A percentile compares a stretch with the other conserved stretches of the same genome.
phyloP scores from a whole-genome alignment of 345 rosid species.

The Sisymbrium altissimum region DNA sequence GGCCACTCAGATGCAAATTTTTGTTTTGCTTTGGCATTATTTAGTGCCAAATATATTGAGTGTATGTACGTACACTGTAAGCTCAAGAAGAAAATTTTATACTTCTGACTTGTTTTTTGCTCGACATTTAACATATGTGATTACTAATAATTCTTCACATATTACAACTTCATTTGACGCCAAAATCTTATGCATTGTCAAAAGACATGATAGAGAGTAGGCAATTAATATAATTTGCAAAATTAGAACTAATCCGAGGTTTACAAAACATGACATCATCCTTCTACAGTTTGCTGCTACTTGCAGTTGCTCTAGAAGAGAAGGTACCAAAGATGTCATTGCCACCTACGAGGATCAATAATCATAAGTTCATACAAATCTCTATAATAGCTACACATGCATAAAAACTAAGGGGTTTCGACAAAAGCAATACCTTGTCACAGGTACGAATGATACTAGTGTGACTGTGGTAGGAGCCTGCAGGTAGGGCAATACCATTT shows the following conservation, averaged over 20 bases:
- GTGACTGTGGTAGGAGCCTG: conserved; percentile 51
- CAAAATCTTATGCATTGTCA: not conserved
- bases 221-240: not conserved
- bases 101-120: not conserved
- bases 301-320: not conserved
- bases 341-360: conserved; percentile 3
- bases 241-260: not conserved
- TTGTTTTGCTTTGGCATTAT: not conserved
- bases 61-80: conserved; percentile 16
- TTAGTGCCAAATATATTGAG: conserved; percentile 4
- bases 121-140: too few relatives aligned
- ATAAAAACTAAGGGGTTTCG: not conserved
- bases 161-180: not conserved
- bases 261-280: not conserved
- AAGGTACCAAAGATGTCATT: not conserved
- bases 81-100: not conserved
- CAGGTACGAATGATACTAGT: conserved; percentile 22
- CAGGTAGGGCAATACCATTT: conserved; percentile 99
- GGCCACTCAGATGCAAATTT: not conserved
- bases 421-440: conserved; percentile 13
- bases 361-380: not conserved
- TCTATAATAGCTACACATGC: not conserved
- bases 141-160: not conserved
- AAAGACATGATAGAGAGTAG: not conserved
- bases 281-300: not conserved